These are phyloP conservation scores for Nannochloris sp. DNA, from an alignment of 139 green algal species.

Conservation along the genomic window DNA sequence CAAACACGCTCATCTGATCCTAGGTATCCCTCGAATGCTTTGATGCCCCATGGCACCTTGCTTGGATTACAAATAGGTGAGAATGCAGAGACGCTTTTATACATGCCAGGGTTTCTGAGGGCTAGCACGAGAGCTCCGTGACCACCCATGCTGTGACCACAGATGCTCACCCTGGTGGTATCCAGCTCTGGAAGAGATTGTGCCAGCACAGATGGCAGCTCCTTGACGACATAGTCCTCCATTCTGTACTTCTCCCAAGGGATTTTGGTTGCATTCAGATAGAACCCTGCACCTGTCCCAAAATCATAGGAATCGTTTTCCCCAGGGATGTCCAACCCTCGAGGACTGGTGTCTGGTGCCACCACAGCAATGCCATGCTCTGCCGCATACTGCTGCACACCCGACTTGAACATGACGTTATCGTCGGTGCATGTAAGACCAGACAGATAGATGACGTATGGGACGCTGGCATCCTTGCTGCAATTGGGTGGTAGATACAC, in stretches of 20 bases:
- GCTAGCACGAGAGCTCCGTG: slow-evolving; percentile 80
- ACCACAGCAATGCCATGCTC: slow-evolving; percentile 69
- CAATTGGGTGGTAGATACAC: slow-evolving; percentile 42
- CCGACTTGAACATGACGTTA: slow-evolving; percentile 81
- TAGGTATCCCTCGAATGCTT: slow-evolving; percentile 83
- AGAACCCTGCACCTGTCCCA: slow-evolving; percentile 71
- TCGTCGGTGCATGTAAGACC: slow-evolving; percentile 93
- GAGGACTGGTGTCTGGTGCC: slow-evolving; percentile 82
- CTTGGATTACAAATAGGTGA: slow-evolving; percentile 86
- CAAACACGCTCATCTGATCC: slow-evolving; percentile 53
- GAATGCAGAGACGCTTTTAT: slow-evolving; percentile 77
- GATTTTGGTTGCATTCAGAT: slow-evolving; percentile 65
- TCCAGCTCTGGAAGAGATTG: slow-evolving; percentile 38
- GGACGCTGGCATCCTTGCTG: slow-evolving; percentile 8
- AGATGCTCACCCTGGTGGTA: slow-evolving; percentile 36
- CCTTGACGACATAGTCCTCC: slow-evolving; percentile 84
- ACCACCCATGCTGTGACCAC: slow-evolving; percentile 85
- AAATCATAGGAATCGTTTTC: slow-evolving; percentile 77
- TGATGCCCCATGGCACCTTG: slow-evolving; percentile 80
- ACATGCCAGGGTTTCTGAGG: slow-evolving; percentile 72
- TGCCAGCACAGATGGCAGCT: slow-evolving; percentile 51
- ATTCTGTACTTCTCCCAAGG: slow-evolving; percentile 73
- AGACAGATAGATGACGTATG: slow-evolving; percentile 78
- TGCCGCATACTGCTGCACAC: slow-evolving; percentile 53
- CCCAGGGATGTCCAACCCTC: slow-evolving; percentile 70